Conservation (phyloP, 2,329 filamentous ascomycete genomes). For the Claviceps maximensis region DNA sequence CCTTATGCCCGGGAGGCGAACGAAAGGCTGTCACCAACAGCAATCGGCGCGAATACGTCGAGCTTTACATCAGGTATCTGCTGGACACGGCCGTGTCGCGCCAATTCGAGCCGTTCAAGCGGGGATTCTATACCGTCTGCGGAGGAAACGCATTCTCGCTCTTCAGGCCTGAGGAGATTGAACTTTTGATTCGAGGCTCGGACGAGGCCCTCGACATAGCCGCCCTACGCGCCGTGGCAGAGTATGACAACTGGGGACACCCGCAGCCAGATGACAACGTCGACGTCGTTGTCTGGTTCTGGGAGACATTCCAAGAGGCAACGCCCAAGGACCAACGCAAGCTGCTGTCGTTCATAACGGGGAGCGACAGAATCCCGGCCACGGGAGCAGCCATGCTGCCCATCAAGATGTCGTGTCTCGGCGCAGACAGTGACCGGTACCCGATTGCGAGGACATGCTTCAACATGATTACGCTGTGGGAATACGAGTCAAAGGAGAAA, state of each 20-base stretch:
- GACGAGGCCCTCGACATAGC: conserved; percentile 71
- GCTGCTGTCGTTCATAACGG: conserved; percentile 76
- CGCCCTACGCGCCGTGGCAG: conserved; percentile 61
- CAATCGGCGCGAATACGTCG: conserved; percentile 77
- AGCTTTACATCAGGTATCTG: conserved; percentile 67
- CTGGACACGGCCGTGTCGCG: conserved; percentile 65
- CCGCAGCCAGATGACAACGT: conserved; percentile 44
- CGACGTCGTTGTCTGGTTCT: conserved; percentile 72
- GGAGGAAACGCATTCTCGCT: conserved; percentile 77
- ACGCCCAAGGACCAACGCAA: conserved; percentile 57
- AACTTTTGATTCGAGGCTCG: conserved; percentile 72
- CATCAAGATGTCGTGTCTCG: conserved; percentile 64
- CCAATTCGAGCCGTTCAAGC: conserved; percentile 88
- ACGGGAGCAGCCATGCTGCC: conserved; percentile 70
- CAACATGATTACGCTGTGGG: conserved; percentile 67
- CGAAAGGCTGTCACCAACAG: conserved; percentile 65
- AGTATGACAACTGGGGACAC: conserved; percentile 67
- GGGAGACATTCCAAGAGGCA: conserved; percentile 62
- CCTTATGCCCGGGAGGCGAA: conserved; percentile 63
- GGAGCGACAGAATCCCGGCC: conserved; percentile 80
- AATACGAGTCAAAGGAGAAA: conserved; percentile 52
- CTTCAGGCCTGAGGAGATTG: conserved; percentile 84
- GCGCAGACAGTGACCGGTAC: conserved; percentile 60
- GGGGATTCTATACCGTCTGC: conserved; percentile 86
- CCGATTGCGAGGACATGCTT: conserved; percentile 87